These are phyloP conservation scores for Lichtheimia ramosa DNA, from an alignment of 371 early-diverging fungal species.

Conservation along the genomic window DNA sequence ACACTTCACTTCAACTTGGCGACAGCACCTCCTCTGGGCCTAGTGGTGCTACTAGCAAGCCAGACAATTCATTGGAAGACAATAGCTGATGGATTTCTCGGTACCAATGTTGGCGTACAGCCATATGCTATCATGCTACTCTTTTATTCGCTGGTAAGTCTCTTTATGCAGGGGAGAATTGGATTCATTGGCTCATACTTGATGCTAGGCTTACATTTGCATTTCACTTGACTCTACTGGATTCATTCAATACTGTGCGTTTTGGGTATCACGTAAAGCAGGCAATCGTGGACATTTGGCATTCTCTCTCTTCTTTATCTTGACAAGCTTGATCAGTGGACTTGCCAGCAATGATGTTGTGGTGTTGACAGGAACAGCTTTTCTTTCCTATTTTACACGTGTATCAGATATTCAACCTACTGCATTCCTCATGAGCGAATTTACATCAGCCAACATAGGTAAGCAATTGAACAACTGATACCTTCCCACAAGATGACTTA, in stretches of 20 bases:
- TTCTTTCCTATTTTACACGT: constrained; percentile 69
- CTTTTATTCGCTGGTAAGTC: constrained; percentile 67
- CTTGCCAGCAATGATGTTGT: constrained; percentile 84
- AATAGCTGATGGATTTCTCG: constrained; percentile 63
- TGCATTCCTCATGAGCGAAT: constrained; percentile 71
- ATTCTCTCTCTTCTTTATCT: constrained; percentile 66
- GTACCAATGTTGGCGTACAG: constrained; percentile 60
- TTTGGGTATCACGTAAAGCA: constrained; percentile 63
- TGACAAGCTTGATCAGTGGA: constrained; percentile 73
- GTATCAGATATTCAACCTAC: constrained; percentile 62
- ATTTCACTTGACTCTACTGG: constrained; percentile 83
- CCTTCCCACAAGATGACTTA: neutral
- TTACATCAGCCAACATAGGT: constrained; percentile 72
- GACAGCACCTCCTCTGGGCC: constrained; percentile 66
- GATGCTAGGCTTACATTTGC: constrained; percentile 71
- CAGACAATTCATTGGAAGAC: constrained; percentile 49
- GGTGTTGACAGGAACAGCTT: constrained; percentile 78
- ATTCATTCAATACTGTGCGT: constrained; percentile 68
- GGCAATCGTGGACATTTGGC: constrained; percentile 58
- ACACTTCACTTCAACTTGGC: constrained; percentile 57
- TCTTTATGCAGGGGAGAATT: neutral
- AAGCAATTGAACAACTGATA: constrained; percentile 2
- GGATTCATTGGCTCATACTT: neutral
- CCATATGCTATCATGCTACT: constrained; percentile 80
- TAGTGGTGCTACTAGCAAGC: constrained; percentile 62